These are phyloP conservation scores for Fennellomyces sp. DNA, from an alignment of 371 early-diverging fungal genomes.

Conservation along the genomic window DNA sequence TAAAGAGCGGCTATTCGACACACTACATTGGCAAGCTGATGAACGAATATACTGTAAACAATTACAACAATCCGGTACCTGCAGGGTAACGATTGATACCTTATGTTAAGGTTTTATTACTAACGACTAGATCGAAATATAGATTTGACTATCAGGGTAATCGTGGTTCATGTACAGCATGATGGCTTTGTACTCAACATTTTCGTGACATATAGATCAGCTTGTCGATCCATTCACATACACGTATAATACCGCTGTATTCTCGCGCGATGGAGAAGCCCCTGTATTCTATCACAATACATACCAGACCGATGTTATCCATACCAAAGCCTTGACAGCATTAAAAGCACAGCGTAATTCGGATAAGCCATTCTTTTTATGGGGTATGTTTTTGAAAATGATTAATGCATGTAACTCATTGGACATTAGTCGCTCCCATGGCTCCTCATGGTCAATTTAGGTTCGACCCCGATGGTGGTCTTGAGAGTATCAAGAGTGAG, in stretches of 20 bases:
- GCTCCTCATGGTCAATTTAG: slow-evolving; percentile 45
- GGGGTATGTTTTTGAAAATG: slow-evolving; percentile 39
- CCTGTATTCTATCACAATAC: slow-evolving; percentile 48
- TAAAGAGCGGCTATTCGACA: slow-evolving; percentile 58
- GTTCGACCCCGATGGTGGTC: slow-evolving; percentile 17
- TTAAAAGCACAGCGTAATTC: slow-evolving; percentile 44
- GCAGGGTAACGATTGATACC: slow-evolving; percentile 23
- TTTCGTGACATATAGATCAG: slow-evolving; percentile 36
- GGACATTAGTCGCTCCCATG: slow-evolving; percentile 18
- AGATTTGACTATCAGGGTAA: slow-evolving; percentile 20
- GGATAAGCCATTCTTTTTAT: slow-evolving; percentile 61
- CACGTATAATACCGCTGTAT: slow-evolving; percentile 59
- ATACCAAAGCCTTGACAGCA: slow-evolving; percentile 55
- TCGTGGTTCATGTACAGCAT: background rate
- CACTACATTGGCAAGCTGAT: slow-evolving; percentile 72
- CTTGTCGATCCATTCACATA: slow-evolving; percentile 67
- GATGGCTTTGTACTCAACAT: background rate
- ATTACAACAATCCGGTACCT: slow-evolving; percentile 42
- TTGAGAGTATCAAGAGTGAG: slow-evolving; percentile 21
- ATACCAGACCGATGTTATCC: slow-evolving; percentile 68
- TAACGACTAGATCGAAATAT: no score
- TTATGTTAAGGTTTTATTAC: no score
- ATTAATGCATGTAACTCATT: no score
- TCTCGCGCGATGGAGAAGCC: slow-evolving; percentile 58
- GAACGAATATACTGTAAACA: slow-evolving; percentile 51